A percentile compares a stretch with the other conserved stretches of the same genome.
phyloP scores from a whole-genome alignment of 164 flowering plant genomes.

The Stephania cephalantha region DNA sequence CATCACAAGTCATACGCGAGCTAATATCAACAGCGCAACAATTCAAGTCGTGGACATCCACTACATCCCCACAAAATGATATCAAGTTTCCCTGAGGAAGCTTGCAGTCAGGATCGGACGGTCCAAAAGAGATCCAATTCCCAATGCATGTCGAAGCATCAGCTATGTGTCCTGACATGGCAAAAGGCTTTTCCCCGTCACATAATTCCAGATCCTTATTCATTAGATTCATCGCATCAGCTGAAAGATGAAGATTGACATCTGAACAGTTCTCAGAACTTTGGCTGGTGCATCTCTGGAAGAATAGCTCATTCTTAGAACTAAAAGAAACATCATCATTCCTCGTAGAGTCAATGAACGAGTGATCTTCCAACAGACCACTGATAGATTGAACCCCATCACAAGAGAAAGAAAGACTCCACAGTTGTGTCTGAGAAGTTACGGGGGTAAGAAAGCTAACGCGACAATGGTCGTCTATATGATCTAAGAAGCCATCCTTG shows the following conservation, averaged over 20 bases:
- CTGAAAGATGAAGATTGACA: conserved; percentile 38
- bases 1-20: conserved; percentile 13
- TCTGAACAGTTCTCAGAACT: conserved; percentile 29
- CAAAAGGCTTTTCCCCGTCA: conserved; percentile 20
- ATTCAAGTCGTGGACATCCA: conserved; percentile 36
- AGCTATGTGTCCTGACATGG: conserved; percentile 13
- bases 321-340: conserved; percentile 14
- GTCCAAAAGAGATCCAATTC: conserved; percentile 16
- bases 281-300: conserved; percentile 12
- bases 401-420: conserved; percentile 49
- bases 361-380: conserved; percentile 15
- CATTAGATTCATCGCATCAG: conserved; percentile 24
- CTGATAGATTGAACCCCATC: conserved; percentile 21
- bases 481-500: conserved; percentile 27
- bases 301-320: conserved; percentile 21
- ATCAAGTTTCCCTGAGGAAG: conserved; percentile 58
- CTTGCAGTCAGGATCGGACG: conserved; percentile 18
- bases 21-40: conserved; percentile 11
- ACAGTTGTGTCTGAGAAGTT: conserved; percentile 31
- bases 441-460: conserved; percentile 24
- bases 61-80: conserved; percentile 56
- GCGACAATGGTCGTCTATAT: conserved; percentile 14
- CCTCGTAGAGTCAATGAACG: conserved; percentile 10
- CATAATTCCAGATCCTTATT: conserved; percentile 16
- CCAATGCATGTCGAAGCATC: conserved; percentile 17